Evolutionary conservation across 2,329 filamentous ascomycete genomes (phyloP), one percentile per base, ranked within the genome.

Genomic region (Calycina herbarum): DNA sequence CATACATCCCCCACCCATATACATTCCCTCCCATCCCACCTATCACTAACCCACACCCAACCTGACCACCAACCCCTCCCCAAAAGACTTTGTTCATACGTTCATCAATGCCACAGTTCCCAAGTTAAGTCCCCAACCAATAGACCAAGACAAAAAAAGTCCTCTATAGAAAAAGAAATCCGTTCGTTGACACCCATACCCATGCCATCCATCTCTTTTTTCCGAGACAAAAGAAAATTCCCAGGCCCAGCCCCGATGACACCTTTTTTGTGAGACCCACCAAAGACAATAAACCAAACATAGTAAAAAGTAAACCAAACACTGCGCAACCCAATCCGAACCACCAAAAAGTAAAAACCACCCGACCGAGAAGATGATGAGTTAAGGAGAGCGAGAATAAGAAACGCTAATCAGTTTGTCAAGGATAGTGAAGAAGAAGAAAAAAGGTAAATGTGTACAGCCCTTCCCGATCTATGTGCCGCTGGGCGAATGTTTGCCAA

Each of bases 121-220:
- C 48, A 51, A 51, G 24, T 20, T 51, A 51, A 13, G 20, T 24
- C 48, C 48, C 48, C 8, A 24, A 54, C 20, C 48, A 54, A 27
- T 54, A 54, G 27, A 10, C 48, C 10, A 27, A 24, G 11, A 11
- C 48, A 11, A 54, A 20, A 27, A 54, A 54, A 51, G 27, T 13
- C 48, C 48, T 54, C 48, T 54, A 54, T 54, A 54, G 45, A 54
- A 54, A 54, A 54, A 54, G 48, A 27, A 54, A 54, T 54, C 48
- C 48, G 27, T 13, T 54, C 24, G 38, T 54, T 27, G 48, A 54
- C 48, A 54, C 24, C 48, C 48, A 24, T 54, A 24, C 48, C 48
- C 48, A 51, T 51, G 45, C 45, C n/a, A 48, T 20, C 45, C 45
- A 54, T 54, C 48, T 54, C 24, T 27, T 54, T 27, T 51, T 54